phyloP scores from a whole-genome alignment of 2,329 filamentous ascomycete species.

The Torrubiella hemipterigena region DNA sequence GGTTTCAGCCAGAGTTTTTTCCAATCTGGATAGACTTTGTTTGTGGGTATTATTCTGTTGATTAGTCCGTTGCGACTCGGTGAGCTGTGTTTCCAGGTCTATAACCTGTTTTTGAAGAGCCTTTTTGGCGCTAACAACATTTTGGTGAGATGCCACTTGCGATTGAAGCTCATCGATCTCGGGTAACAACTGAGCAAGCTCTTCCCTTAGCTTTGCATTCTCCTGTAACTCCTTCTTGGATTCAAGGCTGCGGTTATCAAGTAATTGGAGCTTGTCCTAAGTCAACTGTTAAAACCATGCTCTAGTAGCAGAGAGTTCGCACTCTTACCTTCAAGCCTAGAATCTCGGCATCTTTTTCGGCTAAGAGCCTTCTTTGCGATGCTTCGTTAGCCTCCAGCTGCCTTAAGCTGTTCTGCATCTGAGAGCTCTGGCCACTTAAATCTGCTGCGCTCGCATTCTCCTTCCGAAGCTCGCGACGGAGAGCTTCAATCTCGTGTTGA shows the following conservation, averaged over 20 bases:
- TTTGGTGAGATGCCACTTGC: conserved; percentile 48
- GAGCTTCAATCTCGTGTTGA: no score
- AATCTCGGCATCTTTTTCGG: no score
- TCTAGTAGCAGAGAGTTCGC: no score
- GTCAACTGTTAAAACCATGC: conserved; percentile 7
- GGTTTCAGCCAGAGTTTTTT: not conserved
- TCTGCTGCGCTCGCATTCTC: no score
- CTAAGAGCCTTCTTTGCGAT: no score
- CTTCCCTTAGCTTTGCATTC: conserved; percentile 39
- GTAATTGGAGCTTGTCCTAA: conserved; percentile 58
- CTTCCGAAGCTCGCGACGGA: no score
- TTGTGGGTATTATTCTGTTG: conserved; percentile 19
- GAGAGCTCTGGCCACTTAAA: no score
- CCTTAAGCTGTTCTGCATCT: no score
- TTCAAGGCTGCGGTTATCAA: conserved; percentile 56
- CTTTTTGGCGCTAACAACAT: conserved; percentile 65
- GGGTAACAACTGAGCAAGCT: conserved; percentile 39
- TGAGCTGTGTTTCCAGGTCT: conserved; percentile 45
- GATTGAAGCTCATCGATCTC: conserved; percentile 44
- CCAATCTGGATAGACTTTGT: not conserved
- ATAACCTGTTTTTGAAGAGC: conserved; percentile 67
- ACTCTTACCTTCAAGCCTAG: no score
- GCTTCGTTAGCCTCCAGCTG: no score
- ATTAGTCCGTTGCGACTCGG: conserved; percentile 8
- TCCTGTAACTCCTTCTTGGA: conserved; percentile 56